Conservation (phyloP, 176 grass and related monocot genomes). For the Phoenix roebelenii region DNA sequence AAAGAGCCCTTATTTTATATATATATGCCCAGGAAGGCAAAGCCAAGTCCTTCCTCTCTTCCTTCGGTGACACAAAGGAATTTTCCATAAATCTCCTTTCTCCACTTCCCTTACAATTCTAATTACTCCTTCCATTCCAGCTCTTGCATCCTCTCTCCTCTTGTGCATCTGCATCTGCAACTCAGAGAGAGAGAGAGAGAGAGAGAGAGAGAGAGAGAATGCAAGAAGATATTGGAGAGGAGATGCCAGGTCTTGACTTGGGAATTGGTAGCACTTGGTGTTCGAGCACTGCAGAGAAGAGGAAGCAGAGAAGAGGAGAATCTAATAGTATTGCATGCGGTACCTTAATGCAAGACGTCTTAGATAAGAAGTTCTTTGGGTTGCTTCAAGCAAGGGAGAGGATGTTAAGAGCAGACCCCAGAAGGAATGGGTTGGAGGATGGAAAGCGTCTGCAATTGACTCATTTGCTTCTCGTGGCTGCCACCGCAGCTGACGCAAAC, state of each 20-base stretch:
- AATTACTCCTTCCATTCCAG: not conserved
- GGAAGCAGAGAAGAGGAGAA: slow-evolving; percentile 8
- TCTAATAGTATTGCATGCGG: not conserved
- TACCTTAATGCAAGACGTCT: not conserved
- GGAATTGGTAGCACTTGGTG: slow-evolving; percentile 13
- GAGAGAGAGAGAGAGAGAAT: slow-evolving; percentile 1
- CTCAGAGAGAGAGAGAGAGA: not conserved
- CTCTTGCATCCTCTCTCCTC: not conserved
- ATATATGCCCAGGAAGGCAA: too few relatives aligned
- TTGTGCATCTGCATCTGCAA: not conserved
- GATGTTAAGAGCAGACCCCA: slow-evolving; percentile 3
- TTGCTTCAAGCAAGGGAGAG: slow-evolving; percentile 38
- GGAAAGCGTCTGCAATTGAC: slow-evolving; percentile 19
- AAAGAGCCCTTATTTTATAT: too few relatives aligned
- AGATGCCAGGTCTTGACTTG: slow-evolving; percentile 47
- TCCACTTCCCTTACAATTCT: too few relatives aligned
- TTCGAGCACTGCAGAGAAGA: not conserved
- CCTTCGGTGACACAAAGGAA: too few relatives aligned
- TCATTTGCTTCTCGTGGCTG: slow-evolving; percentile 38
- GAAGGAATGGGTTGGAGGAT: not conserved
- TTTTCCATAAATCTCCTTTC: too few relatives aligned
- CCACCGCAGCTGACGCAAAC: slow-evolving; percentile 22
- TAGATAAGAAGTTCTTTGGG: slow-evolving; percentile 16
- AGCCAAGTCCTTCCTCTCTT: too few relatives aligned
- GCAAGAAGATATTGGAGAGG: slow-evolving; percentile 20